Base-by-base conservation (phyloP, 1,139 yeast species). In the Candida glucosophila region DNA sequence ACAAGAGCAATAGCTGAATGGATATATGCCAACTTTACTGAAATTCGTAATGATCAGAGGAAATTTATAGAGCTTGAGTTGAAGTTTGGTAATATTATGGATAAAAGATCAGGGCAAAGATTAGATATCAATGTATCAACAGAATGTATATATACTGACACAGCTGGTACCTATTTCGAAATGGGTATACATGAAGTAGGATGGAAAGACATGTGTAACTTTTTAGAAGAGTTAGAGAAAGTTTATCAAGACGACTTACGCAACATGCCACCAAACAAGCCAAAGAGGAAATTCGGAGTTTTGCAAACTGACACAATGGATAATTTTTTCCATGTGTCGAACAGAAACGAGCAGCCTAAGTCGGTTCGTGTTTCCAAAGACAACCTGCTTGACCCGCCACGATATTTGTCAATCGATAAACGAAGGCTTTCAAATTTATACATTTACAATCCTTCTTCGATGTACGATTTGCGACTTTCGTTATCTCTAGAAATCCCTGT, bases 1-100 rank as follows among this genome's bases (percentile, higher is more conserved):
- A 80, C 90, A 4, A 69, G 90, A 41, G 73, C 83, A 20, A 74
- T 86, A 5, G 82, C 93, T 10, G 85, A 80, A 40, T 86, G 96
- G 96, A 67, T 86, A 5, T 86, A 79, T 59, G 88, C 93, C 15
- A 79, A 81, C 36, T 64, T 85, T 29, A 64, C 67, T 22, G 77
- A 78, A 19, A 63, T 83, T 24, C 71, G 70, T 12, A 73, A 70
- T 9, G 70, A 67, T 15, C 69, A 73, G 35, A 62, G 83, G 20
- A 67, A 70, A 30, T 63, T 61, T 41, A 67, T 85, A 12, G 96
- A 86, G 53, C 58, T 86, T 37, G 96, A 86, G 53, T 62, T 83
- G 51, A 85, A 85, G 48, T 68, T 83, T 37, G 96, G 96, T 6
- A 61, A 74, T 9, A 72, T 86, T 17, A 70, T 76, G 55, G 85